phyloP scores from a whole-genome alignment of 257 asterid species.

The Mitragyna speciosa region DNA sequence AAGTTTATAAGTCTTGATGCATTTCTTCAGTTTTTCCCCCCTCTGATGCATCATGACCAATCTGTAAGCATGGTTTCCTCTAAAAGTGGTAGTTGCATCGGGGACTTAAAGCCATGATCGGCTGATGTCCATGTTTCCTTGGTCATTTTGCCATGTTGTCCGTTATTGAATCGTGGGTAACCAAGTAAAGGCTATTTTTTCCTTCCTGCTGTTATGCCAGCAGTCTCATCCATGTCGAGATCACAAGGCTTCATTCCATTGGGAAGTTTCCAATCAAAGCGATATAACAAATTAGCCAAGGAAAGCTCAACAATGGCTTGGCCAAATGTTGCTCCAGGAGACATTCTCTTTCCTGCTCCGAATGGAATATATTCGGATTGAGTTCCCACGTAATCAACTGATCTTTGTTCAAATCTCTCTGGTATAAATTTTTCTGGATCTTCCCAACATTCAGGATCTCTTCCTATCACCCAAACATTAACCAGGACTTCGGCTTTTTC shows the following conservation, averaged over 20 bases:
- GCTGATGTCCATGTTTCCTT: too few species aligned
- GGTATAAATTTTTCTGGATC: background rate
- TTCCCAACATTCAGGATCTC: slow-evolving; percentile 6
- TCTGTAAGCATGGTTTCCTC: too few species aligned
- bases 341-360: slow-evolving; percentile 12
- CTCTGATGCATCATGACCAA: too few species aligned
- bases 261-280: slow-evolving; percentile 12
- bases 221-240: slow-evolving; percentile 5
- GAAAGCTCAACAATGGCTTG: slow-evolving; percentile 6
- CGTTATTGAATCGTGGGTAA: too few species aligned
- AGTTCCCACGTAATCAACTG: background rate
- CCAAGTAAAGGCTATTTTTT: slow-evolving; percentile 2
- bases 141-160: too few species aligned
- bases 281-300: background rate
- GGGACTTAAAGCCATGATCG: too few species aligned
- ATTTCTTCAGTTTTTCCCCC: too few species aligned
- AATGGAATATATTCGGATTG: slow-evolving; percentile 2
- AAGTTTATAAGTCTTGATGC: too few species aligned
- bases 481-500: slow-evolving; percentile 5
- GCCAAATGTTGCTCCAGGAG: background rate
- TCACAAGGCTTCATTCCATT: background rate
- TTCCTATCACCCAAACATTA: slow-evolving; percentile 18
- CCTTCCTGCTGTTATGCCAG: slow-evolving; percentile 4
- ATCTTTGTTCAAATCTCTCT: background rate
- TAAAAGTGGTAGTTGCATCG: too few species aligned